Percentiles rank a stretch among this genome's conserved stretches.
phyloP scores from a whole-genome alignment of 1,284 basidiomycete genomes.

The Puccinia coronata region DNA sequence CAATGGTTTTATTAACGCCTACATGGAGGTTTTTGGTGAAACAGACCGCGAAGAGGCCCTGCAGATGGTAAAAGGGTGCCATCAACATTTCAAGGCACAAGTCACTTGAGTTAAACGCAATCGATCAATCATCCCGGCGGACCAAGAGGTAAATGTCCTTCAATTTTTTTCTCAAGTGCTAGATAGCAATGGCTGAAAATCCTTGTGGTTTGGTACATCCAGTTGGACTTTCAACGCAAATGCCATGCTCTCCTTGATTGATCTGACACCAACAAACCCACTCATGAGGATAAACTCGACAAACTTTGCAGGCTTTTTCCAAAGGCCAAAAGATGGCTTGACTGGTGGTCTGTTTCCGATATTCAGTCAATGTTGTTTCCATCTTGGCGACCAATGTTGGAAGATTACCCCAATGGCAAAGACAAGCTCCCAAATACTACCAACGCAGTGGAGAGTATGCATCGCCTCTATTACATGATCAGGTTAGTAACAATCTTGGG shows the following conservation, averaged over 20 bases:
- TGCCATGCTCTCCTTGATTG: neutral
- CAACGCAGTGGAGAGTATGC: slow-evolving; percentile 15
- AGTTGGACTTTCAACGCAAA: neutral
- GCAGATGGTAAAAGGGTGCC: slow-evolving; percentile 10
- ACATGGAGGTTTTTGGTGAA: slow-evolving; percentile 13
- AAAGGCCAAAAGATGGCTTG: neutral
- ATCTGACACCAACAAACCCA: neutral
- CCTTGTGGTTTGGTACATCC: neutral
- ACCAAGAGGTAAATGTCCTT: slow-evolving; percentile 1
- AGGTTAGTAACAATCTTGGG: neutral
- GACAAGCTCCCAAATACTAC: slow-evolving; percentile 10
- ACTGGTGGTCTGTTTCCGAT: slow-evolving; percentile 20
- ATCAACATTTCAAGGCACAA: neutral
- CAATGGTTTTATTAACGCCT: slow-evolving; percentile 3
- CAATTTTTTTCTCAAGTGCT: no score
- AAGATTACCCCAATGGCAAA: no score
- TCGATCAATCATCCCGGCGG: neutral
- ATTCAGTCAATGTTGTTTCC: slow-evolving; percentile 21
- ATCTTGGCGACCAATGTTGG: neutral
- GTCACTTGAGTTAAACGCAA: slow-evolving; percentile 28
- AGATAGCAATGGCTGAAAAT: neutral
- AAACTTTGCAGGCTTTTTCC: neutral
- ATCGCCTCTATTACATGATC: neutral
- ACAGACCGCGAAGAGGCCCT: neutral
- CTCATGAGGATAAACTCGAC: slow-evolving; percentile 23